Evolutionary conservation across 2,329 filamentous ascomycete species (phyloP).

Genomic region (Neonectria neomacrospora): DNA sequence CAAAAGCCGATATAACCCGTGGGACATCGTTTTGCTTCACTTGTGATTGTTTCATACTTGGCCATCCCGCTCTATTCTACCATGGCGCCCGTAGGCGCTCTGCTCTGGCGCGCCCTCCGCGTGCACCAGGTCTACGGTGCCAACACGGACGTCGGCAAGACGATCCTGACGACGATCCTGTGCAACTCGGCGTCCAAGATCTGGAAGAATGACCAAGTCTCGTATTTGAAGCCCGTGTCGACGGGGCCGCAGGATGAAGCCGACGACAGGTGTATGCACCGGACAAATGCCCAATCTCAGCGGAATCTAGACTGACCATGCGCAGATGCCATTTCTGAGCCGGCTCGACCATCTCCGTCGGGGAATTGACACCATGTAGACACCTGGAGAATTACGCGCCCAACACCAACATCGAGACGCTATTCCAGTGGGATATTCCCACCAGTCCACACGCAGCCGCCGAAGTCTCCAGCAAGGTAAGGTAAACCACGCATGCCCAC

Average conservation of each 20-base stretch:
- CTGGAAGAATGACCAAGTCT: constrained; percentile 59
- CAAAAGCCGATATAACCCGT: constrained; percentile 14
- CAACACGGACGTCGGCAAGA: constrained; percentile 89
- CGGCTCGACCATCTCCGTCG: neutral
- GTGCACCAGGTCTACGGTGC: constrained; percentile 83
- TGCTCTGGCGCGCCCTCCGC: constrained; percentile 75
- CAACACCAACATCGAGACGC: constrained; percentile 58
- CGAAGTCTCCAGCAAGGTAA: constrained; percentile 55
- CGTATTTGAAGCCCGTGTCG: constrained; percentile 84
- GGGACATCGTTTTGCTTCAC: neutral
- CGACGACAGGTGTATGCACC: constrained; percentile 70
- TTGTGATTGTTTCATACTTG: neutral
- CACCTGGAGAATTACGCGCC: constrained; percentile 71
- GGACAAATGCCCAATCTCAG: neutral
- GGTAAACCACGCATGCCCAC: neutral
- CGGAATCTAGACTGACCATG: constrained; percentile 12
- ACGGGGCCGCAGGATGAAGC: constrained; percentile 77
- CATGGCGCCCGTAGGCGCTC: constrained; percentile 64
- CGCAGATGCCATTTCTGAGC: constrained; percentile 18
- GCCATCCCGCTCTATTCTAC: constrained; percentile 1
- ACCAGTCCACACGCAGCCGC: constrained; percentile 84
- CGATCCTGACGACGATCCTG: constrained; percentile 79
- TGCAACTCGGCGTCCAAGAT: constrained; percentile 68
- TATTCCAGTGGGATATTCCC: constrained; percentile 79
- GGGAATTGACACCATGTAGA: constrained; percentile 51